Conservation (phyloP, 2,329 filamentous ascomycete species). For the Phaeophleospora eucalypticola region DNA sequence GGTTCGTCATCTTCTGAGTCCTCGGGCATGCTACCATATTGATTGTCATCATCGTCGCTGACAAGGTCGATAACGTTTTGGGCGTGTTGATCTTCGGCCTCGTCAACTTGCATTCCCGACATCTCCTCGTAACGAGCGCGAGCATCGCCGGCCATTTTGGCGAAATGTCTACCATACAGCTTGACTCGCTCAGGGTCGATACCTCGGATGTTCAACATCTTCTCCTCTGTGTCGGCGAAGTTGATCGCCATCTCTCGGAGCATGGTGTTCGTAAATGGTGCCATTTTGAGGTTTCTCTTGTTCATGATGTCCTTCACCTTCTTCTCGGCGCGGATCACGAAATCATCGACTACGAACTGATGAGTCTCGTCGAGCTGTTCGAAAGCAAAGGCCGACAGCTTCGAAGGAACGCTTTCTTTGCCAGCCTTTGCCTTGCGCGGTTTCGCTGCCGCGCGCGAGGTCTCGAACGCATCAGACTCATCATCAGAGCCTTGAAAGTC, state of each 20-base stretch:
- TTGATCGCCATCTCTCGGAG: slow-evolving; percentile 69
- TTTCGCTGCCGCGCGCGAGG: slow-evolving; percentile 32
- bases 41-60: slow-evolving; percentile 33
- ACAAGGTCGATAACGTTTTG: slow-evolving; percentile 46
- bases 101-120: slow-evolving; percentile 30
- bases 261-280: slow-evolving; percentile 64
- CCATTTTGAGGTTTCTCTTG: slow-evolving; percentile 52
- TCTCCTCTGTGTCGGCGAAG: slow-evolving; percentile 58
- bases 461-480: slow-evolving; percentile 47
- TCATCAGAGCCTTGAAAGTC: slow-evolving; percentile 34
- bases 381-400: slow-evolving; percentile 54
- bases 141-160: slow-evolving; percentile 52
- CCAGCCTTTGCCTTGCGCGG: slow-evolving; percentile 36
- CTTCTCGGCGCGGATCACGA: slow-evolving; percentile 59
- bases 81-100: slow-evolving; percentile 48
- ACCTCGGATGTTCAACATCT: slow-evolving; percentile 61
- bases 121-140: slow-evolving; percentile 36
- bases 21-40: slow-evolving; percentile 42
- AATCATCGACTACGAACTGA: slow-evolving; percentile 59
- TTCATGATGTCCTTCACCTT: slow-evolving; percentile 60
- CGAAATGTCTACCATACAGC: slow-evolving; percentile 58
- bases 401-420: slow-evolving; percentile 53
- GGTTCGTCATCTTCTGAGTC: slow-evolving; percentile 32
- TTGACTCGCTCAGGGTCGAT: slow-evolving; percentile 61
- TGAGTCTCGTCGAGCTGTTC: slow-evolving; percentile 57